A percentile compares a stretch with the other conserved stretches of the same genome.
phyloP scores from a whole-genome alignment of 164 flowering plant genomes.

The Litsea cubeba region DNA sequence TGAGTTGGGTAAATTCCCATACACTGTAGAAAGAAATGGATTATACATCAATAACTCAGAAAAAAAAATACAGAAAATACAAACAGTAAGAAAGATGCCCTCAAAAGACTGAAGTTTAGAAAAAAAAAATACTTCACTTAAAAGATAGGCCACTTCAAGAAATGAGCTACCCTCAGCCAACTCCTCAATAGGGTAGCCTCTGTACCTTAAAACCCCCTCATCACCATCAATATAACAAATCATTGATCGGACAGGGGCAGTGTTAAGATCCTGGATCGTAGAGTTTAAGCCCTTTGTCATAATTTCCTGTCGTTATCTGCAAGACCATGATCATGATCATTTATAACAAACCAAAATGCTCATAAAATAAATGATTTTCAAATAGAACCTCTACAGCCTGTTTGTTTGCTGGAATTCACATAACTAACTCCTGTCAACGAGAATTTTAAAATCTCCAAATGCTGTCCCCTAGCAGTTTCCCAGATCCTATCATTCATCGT shows the following conservation, averaged over 20 bases:
- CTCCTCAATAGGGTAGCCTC: conserved; percentile 98
- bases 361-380: neutral
- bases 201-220: conserved; percentile 89
- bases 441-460: no score
- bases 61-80: neutral
- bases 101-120: neutral
- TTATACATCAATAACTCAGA: neutral
- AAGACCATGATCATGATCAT: neutral
- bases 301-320: conserved; percentile 73
- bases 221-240: conserved; percentile 98
- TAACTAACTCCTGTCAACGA: no score
- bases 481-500: no score
- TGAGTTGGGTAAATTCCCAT: conserved; percentile 88
- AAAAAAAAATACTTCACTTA: conserved; percentile 43
- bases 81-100: neutral
- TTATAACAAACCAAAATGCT: neutral
- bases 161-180: conserved; percentile 88
- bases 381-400: no score
- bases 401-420: no score
- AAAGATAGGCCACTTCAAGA: conserved; percentile 86
- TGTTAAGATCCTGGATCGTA: conserved; percentile 96
- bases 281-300: conserved; percentile 89
- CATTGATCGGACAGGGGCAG: conserved; percentile 91
- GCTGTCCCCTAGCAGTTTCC: no score
- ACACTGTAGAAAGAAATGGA: conserved; percentile 41